Conservation (phyloP, 257 asterid genomes). For the Lycium ferocissimum region DNA sequence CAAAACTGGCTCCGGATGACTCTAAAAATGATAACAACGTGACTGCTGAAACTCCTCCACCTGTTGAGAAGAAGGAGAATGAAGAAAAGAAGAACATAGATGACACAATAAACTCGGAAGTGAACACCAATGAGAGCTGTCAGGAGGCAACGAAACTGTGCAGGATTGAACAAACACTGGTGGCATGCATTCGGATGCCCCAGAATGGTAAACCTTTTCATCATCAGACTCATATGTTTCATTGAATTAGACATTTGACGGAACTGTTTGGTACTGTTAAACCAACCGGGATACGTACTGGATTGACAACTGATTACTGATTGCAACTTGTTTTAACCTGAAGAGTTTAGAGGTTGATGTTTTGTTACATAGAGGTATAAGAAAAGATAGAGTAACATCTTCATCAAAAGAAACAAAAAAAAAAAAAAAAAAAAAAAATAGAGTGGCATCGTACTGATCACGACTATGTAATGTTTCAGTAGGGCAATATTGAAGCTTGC, state of each 20-base stretch:
- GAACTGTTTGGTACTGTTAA: not conserved
- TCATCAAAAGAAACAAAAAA: too few species aligned
- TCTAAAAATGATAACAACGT: constrained; percentile 17
- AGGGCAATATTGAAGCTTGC: constrained; percentile 8
- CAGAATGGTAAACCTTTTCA: constrained; percentile 26
- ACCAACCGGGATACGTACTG: not conserved
- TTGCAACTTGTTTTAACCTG: constrained; percentile 7
- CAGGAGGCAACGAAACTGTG: constrained; percentile 24
- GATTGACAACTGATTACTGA: constrained; percentile 16
- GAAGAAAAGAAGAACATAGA: constrained; percentile 14
- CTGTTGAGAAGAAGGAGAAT: constrained; percentile 23
- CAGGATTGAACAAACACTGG: constrained; percentile 23
- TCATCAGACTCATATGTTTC: constrained; percentile 17
- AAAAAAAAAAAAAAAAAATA: not conserved
- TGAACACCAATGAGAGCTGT: constrained; percentile 25
- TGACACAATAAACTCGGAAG: constrained; percentile 17
- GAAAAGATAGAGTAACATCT: not conserved
- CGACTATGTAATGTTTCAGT: not conserved
- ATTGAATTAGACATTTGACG: constrained; percentile 10
- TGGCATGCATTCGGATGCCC: constrained; percentile 27
- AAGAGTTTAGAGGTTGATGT: not conserved
- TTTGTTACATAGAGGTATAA: not conserved
- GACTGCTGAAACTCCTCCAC: constrained; percentile 17
- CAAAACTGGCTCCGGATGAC: constrained; percentile 42
- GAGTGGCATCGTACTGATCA: not conserved